A percentile compares a stretch with the other conserved stretches of the same genome.
Evolutionary conservation across 164 flowering plant genomes (phyloP).

Genomic region (Buxus sempervirens): DNA sequence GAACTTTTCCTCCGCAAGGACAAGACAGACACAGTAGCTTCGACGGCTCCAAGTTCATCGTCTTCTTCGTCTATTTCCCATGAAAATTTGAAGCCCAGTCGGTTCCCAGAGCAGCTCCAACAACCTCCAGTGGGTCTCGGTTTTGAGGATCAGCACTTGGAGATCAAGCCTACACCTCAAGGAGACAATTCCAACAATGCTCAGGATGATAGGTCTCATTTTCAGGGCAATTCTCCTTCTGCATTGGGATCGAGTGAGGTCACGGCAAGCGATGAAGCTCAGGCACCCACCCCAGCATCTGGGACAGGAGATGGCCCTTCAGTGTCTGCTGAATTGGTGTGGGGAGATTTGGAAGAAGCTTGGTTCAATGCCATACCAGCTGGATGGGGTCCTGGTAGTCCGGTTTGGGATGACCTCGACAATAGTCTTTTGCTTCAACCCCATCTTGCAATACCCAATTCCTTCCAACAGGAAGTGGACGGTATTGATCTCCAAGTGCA

Average conservation of each 20-base stretch:
- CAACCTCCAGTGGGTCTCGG: conserved; percentile 17
- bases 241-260: conserved; percentile 35
- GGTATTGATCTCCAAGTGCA: conserved; percentile 21
- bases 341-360: conserved; percentile 77
- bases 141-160: conserved; percentile 1
- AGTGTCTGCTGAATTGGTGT: conserved; percentile 40
- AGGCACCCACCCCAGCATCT: conserved; percentile 7
- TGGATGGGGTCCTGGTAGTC: conserved; percentile 87
- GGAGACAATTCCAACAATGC: not conserved
- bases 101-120: conserved; percentile 7
- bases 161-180: not conserved
- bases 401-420: conserved; percentile 83
- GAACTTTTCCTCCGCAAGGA: conserved; percentile 57
- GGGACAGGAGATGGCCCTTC: conserved; percentile 19
- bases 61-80: conserved; percentile 20
- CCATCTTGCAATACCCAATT: conserved; percentile 23
- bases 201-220: conserved; percentile 2
- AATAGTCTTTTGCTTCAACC: conserved; percentile 39
- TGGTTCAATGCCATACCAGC: conserved; percentile 72
- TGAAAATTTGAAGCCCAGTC: not conserved
- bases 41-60: conserved; percentile 21
- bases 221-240: conserved; percentile 18
- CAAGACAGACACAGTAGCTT: conserved; percentile 9
- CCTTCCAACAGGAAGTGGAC: conserved; percentile 23
- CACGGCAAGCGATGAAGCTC: conserved; percentile 23